Percentiles rank a stretch among this genome's conserved stretches.
Evolutionary conservation across 1,139 yeast species (phyloP).

Genomic region (Debaryomyces fabryi): DNA sequence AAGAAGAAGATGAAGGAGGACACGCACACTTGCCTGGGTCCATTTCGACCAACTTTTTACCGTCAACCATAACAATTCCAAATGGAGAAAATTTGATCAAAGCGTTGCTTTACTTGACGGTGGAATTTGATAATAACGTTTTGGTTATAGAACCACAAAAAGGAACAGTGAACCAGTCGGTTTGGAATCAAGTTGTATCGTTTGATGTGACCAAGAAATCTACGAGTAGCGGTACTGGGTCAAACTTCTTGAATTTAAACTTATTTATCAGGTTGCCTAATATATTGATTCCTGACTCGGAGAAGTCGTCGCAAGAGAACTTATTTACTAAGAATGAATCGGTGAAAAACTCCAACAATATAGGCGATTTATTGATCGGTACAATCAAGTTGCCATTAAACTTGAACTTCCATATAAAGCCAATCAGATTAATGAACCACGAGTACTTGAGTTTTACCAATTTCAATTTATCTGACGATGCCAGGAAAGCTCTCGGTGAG

Average conservation of each 20-base stretch:
- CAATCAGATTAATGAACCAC: slow-evolving; percentile 47
- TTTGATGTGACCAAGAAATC: slow-evolving; percentile 81
- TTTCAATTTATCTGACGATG: slow-evolving; percentile 25
- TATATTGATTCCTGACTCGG: slow-evolving; percentile 53
- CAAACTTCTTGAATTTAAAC: slow-evolving; percentile 62
- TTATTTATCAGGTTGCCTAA: slow-evolving; percentile 78
- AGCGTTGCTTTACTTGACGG: slow-evolving; percentile 65
- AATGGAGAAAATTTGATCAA: slow-evolving; percentile 49
- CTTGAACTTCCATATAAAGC: slow-evolving; percentile 39
- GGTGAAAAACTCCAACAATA: slow-evolving; percentile 18
- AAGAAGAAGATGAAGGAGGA: slow-evolving; percentile 9
- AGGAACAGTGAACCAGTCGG: slow-evolving; percentile 58
- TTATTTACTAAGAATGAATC: slow-evolving; percentile 29
- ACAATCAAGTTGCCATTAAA: slow-evolving; percentile 47
- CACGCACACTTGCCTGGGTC: slow-evolving; percentile 32
- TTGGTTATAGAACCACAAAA: slow-evolving; percentile 79
- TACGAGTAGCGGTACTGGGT: slow-evolving; percentile 26
- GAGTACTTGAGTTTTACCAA: slow-evolving; percentile 49
- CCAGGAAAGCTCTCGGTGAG: slow-evolving; percentile 42
- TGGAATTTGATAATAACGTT: slow-evolving; percentile 81
- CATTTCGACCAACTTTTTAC: slow-evolving; percentile 53
- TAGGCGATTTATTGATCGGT: slow-evolving; percentile 49
- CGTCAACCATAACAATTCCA: slow-evolving; percentile 69
- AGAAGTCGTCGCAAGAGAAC: slow-evolving; percentile 33
- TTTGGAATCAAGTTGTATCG: slow-evolving; percentile 85